A percentile compares a stretch with the other conserved stretches of the same genome.
phyloP scores from a whole-genome alignment of 2,329 filamentous ascomycete species.

The Hymenoscyphus scutula region DNA sequence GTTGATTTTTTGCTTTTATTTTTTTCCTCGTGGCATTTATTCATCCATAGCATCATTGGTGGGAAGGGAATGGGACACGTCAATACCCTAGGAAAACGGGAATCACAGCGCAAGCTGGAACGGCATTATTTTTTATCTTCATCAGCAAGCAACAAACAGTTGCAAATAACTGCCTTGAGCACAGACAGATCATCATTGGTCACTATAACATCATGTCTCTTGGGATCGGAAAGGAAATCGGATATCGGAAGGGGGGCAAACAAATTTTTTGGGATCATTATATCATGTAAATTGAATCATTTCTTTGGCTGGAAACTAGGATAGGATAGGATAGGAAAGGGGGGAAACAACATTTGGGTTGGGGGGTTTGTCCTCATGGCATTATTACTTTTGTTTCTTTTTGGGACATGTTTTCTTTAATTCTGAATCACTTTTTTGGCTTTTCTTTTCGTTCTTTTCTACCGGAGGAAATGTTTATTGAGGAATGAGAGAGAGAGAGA shows the following conservation, averaged over 20 bases:
- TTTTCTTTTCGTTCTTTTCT: background rate
- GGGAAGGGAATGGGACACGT: slow-evolving; percentile 12
- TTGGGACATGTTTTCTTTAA: background rate
- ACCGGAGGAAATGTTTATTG: background rate
- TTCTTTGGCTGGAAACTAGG: slow-evolving; percentile 9
- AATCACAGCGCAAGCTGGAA: slow-evolving; percentile 20
- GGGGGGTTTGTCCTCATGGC: slow-evolving; percentile 7
- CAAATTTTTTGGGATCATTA: slow-evolving; percentile 10
- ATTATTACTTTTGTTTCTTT: slow-evolving; percentile 10
- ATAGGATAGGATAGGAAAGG: background rate
- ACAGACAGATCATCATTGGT: slow-evolving; percentile 18
- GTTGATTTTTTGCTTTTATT: slow-evolving; percentile 37
- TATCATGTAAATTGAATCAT: slow-evolving; percentile 26
- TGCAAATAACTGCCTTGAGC: slow-evolving; percentile 14
- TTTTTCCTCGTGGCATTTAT: slow-evolving; percentile 30
- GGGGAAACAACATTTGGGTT: slow-evolving; percentile 11
- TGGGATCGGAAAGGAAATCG: slow-evolving; percentile 12
- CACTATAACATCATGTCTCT: slow-evolving; percentile 16
- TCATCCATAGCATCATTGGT: slow-evolving; percentile 15
- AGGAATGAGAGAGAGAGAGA: background rate
- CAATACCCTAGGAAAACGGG: slow-evolving; percentile 9
- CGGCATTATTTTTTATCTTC: slow-evolving; percentile 8
- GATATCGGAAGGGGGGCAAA: slow-evolving; percentile 13
- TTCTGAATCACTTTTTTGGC: background rate
- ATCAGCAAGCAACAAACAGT: slow-evolving; percentile 12